Conservation (phyloP, 2,329 filamentous ascomycete genomes). For the Xylaria sp. region DNA sequence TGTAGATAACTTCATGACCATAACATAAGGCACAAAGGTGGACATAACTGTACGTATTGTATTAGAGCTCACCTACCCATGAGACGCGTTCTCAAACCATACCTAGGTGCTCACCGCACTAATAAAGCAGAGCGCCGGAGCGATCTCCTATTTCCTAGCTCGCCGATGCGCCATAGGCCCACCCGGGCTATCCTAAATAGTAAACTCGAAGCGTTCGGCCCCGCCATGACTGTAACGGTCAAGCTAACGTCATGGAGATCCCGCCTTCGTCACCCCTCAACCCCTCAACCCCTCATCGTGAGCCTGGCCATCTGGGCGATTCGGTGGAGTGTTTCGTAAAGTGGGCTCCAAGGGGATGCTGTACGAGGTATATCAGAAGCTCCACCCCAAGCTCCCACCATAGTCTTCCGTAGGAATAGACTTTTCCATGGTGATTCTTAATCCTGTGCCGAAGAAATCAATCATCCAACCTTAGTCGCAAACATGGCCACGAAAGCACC, state of each 20-base stretch:
- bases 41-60: no score
- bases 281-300: conserved; percentile 20
- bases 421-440: background rate
- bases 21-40: no score
- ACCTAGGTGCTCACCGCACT: no score
- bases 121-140: background rate
- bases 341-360: conserved; percentile 3
- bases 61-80: no score
- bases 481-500: conserved; percentile 33
- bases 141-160: conserved; percentile 1
- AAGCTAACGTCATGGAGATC: conserved; percentile 21
- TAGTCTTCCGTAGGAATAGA: background rate
- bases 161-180: background rate
- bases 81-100: no score
- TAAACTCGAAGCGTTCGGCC: conserved; percentile 16
- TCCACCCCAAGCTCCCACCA: no score
- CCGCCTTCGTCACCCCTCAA: conserved; percentile 1
- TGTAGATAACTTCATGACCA: no score
- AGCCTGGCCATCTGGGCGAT: conserved; percentile 1
- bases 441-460: background rate
- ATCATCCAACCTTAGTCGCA: background rate
- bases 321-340: conserved; percentile 4
- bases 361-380: no score
- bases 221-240: conserved; percentile 12
- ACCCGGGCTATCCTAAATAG: conserved; percentile 15